phyloP scores from a whole-genome alignment of 2,329 filamentous ascomycete species.

The Fusarium albidum region DNA sequence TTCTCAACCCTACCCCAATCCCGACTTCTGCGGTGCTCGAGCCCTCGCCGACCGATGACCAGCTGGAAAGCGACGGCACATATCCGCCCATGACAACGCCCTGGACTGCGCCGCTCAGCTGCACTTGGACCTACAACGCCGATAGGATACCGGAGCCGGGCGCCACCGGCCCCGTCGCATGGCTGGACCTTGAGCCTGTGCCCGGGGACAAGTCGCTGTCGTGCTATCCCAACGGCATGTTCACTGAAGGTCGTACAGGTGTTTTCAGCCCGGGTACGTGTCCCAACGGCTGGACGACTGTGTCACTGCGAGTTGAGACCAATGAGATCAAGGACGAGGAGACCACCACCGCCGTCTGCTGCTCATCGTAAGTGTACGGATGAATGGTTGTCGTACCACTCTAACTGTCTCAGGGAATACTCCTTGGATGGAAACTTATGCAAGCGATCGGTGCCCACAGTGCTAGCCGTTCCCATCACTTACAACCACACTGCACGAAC shows the following conservation, averaged over 20 bases:
- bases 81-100: conserved; percentile 50
- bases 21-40: conserved; percentile 19
- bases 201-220: conserved; percentile 48
- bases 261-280: conserved; percentile 52
- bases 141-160: conserved; percentile 36
- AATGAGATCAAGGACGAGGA: conserved; percentile 39
- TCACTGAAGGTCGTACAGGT: conserved; percentile 46
- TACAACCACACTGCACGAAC: conserved; percentile 47
- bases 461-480: conserved; percentile 47
- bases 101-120: conserved; percentile 47
- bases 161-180: conserved; percentile 44
- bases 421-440: conserved; percentile 45
- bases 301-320: conserved; percentile 42
- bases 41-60: conserved; percentile 31
- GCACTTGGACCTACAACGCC: conserved; percentile 50
- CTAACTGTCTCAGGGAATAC: conserved; percentile 45
- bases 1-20: conserved; percentile 21
- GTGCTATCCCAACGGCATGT: conserved; percentile 53
- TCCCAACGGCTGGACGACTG: conserved; percentile 52
- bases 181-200: conserved; percentile 48
- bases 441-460: conserved; percentile 46
- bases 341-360: conserved; percentile 52
- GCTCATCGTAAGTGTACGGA: conserved; percentile 49
- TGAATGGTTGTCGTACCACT: not conserved
- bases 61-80: conserved; percentile 30